Conservation (phyloP, 345 rosid species). For the Boechera stricta region DNA sequence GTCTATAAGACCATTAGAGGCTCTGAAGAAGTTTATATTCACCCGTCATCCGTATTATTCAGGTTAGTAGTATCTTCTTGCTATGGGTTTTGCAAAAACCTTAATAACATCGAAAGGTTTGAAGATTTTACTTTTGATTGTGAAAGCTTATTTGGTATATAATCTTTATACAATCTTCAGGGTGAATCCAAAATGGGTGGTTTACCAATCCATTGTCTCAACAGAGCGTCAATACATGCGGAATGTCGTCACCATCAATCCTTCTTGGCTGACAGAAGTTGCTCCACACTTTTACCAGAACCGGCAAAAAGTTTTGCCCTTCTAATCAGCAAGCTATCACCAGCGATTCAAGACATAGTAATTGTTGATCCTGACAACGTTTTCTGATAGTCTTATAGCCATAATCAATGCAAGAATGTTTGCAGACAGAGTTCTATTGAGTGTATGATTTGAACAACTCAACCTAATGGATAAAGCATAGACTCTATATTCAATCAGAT, state of each 20-base stretch:
- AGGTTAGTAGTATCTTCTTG: conserved; percentile 57
- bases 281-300: conserved; percentile 87
- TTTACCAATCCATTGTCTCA: conserved; percentile 81
- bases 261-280: conserved; percentile 79
- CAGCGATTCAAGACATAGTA: conserved; percentile 8
- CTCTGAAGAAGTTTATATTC: conserved; percentile 87
- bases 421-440: conserved; percentile 3
- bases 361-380: conserved; percentile 8
- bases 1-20: conserved; percentile 88
- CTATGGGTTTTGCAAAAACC: conserved; percentile 10
- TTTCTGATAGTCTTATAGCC: not conserved
- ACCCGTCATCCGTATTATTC: conserved; percentile 90
- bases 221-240: conserved; percentile 93
- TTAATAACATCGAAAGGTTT: conserved; percentile 7
- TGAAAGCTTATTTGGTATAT: conserved; percentile 22
- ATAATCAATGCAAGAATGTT: conserved; percentile 13
- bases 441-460: conserved; percentile 25
- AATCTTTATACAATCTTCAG: conserved; percentile 50
- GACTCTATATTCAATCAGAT: conserved; percentile 31
- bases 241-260: conserved; percentile 74
- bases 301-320: conserved; percentile 42
- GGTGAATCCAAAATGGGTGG: conserved; percentile 91
- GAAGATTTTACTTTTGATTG: conserved; percentile 6
- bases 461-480: conserved; percentile 14
- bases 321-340: conserved; percentile 21